A percentile compares a stretch with the other conserved stretches of the same genome.
Evolutionary conservation across 2,329 filamentous ascomycete genomes (phyloP).

Genomic region (Cryphonectria japonica): DNA sequence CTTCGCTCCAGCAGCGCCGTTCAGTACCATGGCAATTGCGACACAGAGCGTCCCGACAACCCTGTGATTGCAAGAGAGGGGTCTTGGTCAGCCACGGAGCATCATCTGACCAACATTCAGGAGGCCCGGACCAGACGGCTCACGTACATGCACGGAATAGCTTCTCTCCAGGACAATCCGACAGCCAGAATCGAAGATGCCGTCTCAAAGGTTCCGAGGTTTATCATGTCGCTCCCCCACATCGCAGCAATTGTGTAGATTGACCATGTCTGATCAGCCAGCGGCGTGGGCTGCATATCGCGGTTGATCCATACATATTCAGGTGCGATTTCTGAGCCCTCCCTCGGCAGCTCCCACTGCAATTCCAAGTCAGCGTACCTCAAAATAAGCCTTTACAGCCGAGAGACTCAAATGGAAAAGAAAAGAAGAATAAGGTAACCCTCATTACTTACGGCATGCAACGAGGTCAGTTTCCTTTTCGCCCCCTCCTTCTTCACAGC

Average conservation of each 20-base stretch:
- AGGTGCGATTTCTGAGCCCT: conserved; percentile 18
- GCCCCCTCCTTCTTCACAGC: conserved; percentile 6
- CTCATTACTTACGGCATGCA: conserved; percentile 27
- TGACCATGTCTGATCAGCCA: conserved; percentile 43
- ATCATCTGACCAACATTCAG: conserved; percentile 39
- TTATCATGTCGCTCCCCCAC: conserved; percentile 43
- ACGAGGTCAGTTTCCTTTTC: conserved; percentile 35
- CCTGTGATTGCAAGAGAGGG: conserved; percentile 38
- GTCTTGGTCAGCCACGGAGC: background rate
- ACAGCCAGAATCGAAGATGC: conserved; percentile 41
- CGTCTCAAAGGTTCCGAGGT: conserved; percentile 41
- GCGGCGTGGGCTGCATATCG: conserved; percentile 43
- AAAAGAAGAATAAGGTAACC: background rate
- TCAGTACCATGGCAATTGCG: conserved; percentile 55
- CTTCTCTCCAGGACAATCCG: conserved; percentile 40
- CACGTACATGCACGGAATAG: conserved; percentile 23
- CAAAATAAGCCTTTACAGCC: background rate
- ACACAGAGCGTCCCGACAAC: conserved; percentile 64
- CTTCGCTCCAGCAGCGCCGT: conserved; percentile 50
- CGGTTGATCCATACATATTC: conserved; percentile 32
- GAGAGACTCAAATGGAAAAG: background rate
- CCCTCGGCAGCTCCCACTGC: conserved; percentile 23
- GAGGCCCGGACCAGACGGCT: conserved; percentile 32
- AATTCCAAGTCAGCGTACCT: background rate
- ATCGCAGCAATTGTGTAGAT: conserved; percentile 42